These are phyloP conservation scores for Asterophora parasitica DNA, from an alignment of 768 basidiomycete species.

Conservation along the genomic window DNA sequence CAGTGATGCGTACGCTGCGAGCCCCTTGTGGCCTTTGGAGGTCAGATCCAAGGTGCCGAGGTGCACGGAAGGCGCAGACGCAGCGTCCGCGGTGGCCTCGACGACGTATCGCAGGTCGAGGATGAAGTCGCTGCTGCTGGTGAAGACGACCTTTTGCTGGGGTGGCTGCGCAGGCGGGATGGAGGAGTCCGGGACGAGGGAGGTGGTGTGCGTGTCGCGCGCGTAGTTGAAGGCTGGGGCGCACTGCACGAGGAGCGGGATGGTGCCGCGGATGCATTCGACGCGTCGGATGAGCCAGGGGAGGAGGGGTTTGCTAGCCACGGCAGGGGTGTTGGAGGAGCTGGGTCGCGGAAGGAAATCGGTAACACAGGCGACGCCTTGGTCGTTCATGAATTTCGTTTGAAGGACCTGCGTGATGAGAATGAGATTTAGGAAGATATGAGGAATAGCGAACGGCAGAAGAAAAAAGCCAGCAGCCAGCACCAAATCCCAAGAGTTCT, in stretches of 20 bases:
- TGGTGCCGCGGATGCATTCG: slow-evolving; percentile 79
- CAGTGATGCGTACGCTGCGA: slow-evolving; percentile 54
- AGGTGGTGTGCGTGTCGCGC: slow-evolving; percentile 63
- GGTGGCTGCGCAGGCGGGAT: slow-evolving; percentile 13
- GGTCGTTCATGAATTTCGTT: slow-evolving; percentile 88
- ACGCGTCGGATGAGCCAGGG: slow-evolving; percentile 84
- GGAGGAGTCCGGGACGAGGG: slow-evolving; percentile 43
- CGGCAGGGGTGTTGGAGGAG: slow-evolving; percentile 24
- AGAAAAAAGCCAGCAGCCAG: background rate
- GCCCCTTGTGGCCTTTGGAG: slow-evolving; percentile 72
- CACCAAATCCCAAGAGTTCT: too few species aligned
- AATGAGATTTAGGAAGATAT: slow-evolving; percentile 1
- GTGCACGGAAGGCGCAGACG: slow-evolving; percentile 43
- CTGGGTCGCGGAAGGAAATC: slow-evolving; percentile 77
- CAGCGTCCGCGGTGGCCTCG: slow-evolving; percentile 40
- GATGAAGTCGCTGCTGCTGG: slow-evolving; percentile 49
- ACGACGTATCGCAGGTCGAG: slow-evolving; percentile 77
- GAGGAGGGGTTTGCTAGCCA: slow-evolving; percentile 56
- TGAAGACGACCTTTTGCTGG: slow-evolving; percentile 51
- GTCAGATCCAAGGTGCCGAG: slow-evolving; percentile 61
- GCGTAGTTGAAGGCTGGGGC: slow-evolving; percentile 98
- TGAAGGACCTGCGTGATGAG: slow-evolving; percentile 57
- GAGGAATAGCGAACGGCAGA: background rate
- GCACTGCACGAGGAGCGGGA: slow-evolving; percentile 83
- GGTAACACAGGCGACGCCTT: slow-evolving; percentile 82